Evolutionary conservation across 768 basidiomycete genomes (phyloP).

Genomic region (Ramaria rubella): DNA sequence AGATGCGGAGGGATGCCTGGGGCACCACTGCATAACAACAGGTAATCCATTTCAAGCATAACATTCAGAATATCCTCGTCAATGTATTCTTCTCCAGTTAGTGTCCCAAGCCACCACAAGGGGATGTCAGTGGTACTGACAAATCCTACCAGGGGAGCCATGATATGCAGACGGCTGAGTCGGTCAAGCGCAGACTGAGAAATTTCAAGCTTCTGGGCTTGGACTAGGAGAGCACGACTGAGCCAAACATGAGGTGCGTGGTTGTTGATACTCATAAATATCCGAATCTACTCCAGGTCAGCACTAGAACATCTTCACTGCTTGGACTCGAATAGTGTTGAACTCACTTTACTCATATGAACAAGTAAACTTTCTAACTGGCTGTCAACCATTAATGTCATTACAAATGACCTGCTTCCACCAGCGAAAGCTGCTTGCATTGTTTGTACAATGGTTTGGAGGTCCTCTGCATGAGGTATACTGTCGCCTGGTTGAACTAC

Average conservation of each 20-base stretch:
- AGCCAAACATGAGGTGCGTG: background rate
- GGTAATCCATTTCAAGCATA: background rate
- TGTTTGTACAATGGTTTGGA: background rate
- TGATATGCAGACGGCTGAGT: background rate
- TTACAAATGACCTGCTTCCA: background rate
- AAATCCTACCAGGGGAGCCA: background rate
- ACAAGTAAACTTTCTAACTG: background rate
- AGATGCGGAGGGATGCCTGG: background rate
- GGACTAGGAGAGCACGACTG: background rate
- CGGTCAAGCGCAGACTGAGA: background rate
- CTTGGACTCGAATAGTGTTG: no score
- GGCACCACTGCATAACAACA: background rate
- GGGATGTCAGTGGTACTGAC: background rate
- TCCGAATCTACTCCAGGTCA: background rate
- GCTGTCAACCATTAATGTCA: background rate
- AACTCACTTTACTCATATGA: background rate
- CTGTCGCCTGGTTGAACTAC: background rate
- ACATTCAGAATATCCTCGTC: background rate
- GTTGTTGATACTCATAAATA: background rate
- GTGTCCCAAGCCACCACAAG: background rate
- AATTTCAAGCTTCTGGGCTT: background rate
- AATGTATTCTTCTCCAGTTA: background rate
- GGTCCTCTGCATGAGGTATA: background rate
- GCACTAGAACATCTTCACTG: background rate
- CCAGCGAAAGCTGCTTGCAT: background rate